phyloP scores from a whole-genome alignment of 192 early-diverging fungal genomes.

The Piromyces sp. region DNA sequence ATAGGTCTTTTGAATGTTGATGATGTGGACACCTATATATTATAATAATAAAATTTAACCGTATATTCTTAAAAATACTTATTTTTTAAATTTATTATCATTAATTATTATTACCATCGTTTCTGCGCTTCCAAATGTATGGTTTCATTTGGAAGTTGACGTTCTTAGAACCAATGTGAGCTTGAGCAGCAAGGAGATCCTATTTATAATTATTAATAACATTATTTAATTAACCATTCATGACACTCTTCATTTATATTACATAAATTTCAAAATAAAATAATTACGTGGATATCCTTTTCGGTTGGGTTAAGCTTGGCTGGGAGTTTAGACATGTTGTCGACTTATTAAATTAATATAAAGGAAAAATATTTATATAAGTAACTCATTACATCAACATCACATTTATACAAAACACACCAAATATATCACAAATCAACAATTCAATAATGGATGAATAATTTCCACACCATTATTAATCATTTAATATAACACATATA shows the following conservation, averaged over 20 bases:
- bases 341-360: not conserved
- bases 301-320: conserved; percentile 29
- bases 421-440: too few species aligned
- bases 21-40: conserved; percentile 71
- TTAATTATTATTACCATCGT: conserved; percentile 88
- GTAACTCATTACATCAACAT: too few species aligned
- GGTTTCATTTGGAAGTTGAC: conserved; percentile 79
- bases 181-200: not conserved
- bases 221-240: too few species aligned
- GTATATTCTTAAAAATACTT: not conserved
- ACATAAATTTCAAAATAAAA: not conserved
- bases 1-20: conserved; percentile 99
- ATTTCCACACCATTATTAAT: too few species aligned
- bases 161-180: conserved; percentile 42
- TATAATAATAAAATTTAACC: not conserved
- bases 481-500: too few species aligned
- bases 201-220: too few species aligned
- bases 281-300: not conserved
- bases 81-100: too few species aligned
- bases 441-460: too few species aligned
- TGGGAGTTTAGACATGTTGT: conserved; percentile 37
- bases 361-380: not conserved
- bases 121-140: conserved; percentile 94
- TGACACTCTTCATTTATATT: too few species aligned
- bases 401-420: too few species aligned